Evolutionary conservation across 2,329 filamentous ascomycete species (phyloP), one percentile per base, ranked within the genome.

Genomic region (Epichloe brachyelytri): DNA sequence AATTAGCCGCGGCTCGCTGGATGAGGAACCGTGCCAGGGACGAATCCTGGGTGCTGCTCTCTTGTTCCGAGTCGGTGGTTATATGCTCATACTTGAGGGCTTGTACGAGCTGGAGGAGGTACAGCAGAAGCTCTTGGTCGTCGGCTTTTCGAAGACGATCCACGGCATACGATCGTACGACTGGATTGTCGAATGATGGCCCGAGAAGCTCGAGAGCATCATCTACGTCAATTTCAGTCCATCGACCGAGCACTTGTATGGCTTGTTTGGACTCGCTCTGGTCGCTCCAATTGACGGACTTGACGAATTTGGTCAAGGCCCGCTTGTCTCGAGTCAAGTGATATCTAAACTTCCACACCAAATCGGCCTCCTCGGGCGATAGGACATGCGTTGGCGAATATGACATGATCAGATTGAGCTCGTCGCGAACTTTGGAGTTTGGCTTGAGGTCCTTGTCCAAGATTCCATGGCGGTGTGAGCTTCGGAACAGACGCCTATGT

Each of bases 331-430:
- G 79, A 1, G 90, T 93, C 20, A 98, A 70, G 65, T 96, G 91
- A 66, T 97, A 95, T 53, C 93, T 79, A 70, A 97, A 98, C 60
- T 94, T 93, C 94, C 94, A 98, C 19, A 98, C 82, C 48, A 96
- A 76, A 66, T 98, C 93, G 63, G 95, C 94, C 66, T 98, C 93
- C 64, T 96, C 90, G 0, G 88, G 80, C 1, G 82, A 88, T 22
- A 98, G 74, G 46, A 86, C 79, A 55, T 96, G 89, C 0, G 91
- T 95, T 3, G 93, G 93, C 6, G 91, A 89, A 62, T 96, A 96
- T 2, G 86, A 84, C 72, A 97, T 83, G 57, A 98, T 90, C 43
- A 80, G 74, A 62, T 97, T 95, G 34, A 98, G 74, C 65, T 96
- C 90, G 66, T 98, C 93, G 53, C 93, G 82, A 51, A 94, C 88